phyloP scores from a whole-genome alignment of 257 asterid genomes.

The Nicotiana obtusifolia region DNA sequence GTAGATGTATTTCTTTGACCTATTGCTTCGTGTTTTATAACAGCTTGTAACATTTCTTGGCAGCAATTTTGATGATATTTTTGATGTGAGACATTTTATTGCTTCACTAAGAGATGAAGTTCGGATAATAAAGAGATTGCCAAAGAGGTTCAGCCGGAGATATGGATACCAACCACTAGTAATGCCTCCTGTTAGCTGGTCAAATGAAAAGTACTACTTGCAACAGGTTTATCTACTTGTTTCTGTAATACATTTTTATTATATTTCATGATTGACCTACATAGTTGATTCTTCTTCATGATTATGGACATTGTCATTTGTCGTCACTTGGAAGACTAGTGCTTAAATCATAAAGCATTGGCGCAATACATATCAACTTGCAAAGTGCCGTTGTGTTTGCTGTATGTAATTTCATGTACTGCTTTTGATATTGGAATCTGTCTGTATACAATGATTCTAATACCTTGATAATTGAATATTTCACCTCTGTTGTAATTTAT shows the following conservation, averaged over 20 bases:
- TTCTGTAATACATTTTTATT: conserved; percentile 8
- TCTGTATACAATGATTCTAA: background rate
- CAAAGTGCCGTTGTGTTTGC: background rate
- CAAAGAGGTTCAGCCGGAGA: conserved; percentile 60
- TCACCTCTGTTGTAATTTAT: background rate
- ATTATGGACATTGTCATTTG: background rate
- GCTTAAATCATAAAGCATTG: background rate
- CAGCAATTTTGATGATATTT: conserved; percentile 83
- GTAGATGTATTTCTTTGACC: background rate
- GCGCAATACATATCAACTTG: background rate
- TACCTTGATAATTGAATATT: background rate
- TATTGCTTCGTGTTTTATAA: background rate
- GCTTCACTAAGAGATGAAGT: conserved; percentile 88
- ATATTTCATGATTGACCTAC: background rate
- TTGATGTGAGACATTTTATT: conserved; percentile 76
- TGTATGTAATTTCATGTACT: background rate
- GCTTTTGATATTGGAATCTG: background rate
- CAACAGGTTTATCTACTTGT: conserved; percentile 53
- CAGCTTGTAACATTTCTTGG: conserved; percentile 17
- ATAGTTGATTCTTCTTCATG: background rate
- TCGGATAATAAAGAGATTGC: conserved; percentile 66
- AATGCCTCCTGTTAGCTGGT: conserved; percentile 98
- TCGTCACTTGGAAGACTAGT: background rate
- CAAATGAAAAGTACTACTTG: conserved; percentile 83
- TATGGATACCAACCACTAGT: conserved; percentile 56